Evolutionary conservation across 2,329 filamentous ascomycete species (phyloP), one percentile per base, ranked within the genome.

Genomic region (Claviceps purpurea): DNA sequence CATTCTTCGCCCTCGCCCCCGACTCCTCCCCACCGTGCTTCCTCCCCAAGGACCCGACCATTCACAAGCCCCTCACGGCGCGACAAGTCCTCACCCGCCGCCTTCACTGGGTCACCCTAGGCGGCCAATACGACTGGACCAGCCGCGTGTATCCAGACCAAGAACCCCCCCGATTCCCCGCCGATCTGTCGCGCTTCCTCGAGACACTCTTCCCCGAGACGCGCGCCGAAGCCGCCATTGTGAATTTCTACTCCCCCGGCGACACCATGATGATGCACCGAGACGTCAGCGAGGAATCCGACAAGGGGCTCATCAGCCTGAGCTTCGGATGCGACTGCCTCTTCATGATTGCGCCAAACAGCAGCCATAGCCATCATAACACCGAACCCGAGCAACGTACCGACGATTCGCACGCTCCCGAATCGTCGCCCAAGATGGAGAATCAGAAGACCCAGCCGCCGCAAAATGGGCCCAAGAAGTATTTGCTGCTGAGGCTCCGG

Each of bases 71-170:
- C 2, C 72, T 96, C 10, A 76, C 79, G 2, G 73, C 86, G 50
- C 73, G 78, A 48, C 82, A 84, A 61, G 79, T 91, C 34, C 73
- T 97, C 44, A 79, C 83, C 53, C 85, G 84, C 56, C 90, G 87
- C 56, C 77, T 97, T 24, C 88, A 91, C 59, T 98, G 93, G 93
- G 79, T 94, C 43, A 97, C 91, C 0, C 78, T 98, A 2, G 93
- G 93, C 49, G 91, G 89, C 0, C 93, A 97, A 66, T 97, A 97
- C 66, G 87, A 97, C 70, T 97, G 91, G 93, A 94, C 89, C 0
- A 79, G 81, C 52, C 90, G 95, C 58, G 71, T 79, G 13, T 97
- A 97, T 62, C 89, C 90, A 0, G 65, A 73, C 10, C 74, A 76
- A n/a, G 55, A 65, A 3, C 83, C 86, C 1, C 88, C 88, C 0